Evolutionary conservation across 345 rosid species (phyloP).

Genomic region (Orychophragmus violaceus): DNA sequence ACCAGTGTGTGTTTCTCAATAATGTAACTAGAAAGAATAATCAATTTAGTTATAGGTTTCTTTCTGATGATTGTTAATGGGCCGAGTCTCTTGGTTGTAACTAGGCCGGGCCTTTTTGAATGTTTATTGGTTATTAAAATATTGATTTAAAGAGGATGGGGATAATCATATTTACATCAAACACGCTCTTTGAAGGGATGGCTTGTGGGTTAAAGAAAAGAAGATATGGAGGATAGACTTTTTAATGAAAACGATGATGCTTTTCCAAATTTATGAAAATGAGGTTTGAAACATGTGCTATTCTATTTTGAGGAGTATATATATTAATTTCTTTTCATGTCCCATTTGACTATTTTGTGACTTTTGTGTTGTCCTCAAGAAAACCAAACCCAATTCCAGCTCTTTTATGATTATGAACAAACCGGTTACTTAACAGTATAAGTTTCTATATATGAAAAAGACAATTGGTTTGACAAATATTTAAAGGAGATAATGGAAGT

Average conservation of each 20-base stretch:
- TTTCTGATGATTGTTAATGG: slow-evolving; percentile 11
- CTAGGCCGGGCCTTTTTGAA: not conserved
- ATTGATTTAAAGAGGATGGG: not conserved
- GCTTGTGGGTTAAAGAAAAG: not conserved
- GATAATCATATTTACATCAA: not conserved
- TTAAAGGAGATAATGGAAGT: not conserved
- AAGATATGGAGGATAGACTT: too few species aligned
- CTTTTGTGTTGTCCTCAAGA: not conserved
- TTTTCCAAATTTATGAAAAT: slow-evolving; percentile 6
- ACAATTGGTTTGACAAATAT: not conserved
- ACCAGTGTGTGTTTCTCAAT: slow-evolving; percentile 1
- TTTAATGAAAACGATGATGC: not conserved
- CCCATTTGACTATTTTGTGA: not conserved
- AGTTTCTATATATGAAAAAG: too few species aligned
- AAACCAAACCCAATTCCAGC: too few species aligned
- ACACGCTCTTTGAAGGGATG: not conserved
- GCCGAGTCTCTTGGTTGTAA: too few species aligned
- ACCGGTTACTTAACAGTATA: too few species aligned
- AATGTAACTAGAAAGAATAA: slow-evolving; percentile 6
- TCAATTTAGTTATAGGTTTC: not conserved
- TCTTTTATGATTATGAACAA: too few species aligned
- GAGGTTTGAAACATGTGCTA: slow-evolving; percentile 13
- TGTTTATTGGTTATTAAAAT: not conserved
- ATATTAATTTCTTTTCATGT: not conserved
- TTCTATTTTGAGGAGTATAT: not conserved